These are phyloP conservation scores for Striga hermonthica DNA, from an alignment of 305 asterid species.

Conservation along the genomic window DNA sequence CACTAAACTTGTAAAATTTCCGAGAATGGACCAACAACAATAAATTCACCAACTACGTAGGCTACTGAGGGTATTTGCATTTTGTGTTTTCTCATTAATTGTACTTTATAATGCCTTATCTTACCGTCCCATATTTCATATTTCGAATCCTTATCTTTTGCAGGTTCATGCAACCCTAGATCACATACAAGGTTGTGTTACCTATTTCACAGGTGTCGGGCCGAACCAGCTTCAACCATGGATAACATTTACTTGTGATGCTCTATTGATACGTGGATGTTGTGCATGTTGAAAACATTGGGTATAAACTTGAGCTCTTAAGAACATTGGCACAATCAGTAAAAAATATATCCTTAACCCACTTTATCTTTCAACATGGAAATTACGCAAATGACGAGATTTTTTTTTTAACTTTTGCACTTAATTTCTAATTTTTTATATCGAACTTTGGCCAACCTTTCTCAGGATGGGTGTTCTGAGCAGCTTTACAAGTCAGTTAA, in stretches of 20 bases:
- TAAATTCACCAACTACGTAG: too few relatives aligned
- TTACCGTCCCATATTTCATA: slow-evolving; percentile 14
- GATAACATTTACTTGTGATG: slow-evolving; percentile 94
- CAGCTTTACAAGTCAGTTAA: slow-evolving; percentile 79
- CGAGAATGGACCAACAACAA: too few relatives aligned
- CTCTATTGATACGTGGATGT: slow-evolving; percentile 89
- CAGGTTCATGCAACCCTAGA: slow-evolving; percentile 99
- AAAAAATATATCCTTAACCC: too few relatives aligned
- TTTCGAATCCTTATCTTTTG: slow-evolving; percentile 18
- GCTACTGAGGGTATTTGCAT: too few relatives aligned
- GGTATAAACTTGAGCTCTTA: too few relatives aligned
- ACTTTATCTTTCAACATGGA: too few relatives aligned
- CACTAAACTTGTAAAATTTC: too few relatives aligned
- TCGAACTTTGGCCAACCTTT: slow-evolving; percentile 9
- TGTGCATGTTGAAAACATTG: too few relatives aligned
- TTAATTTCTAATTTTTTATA: slow-evolving; percentile 11
- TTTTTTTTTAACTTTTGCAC: neutral
- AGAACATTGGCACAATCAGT: too few relatives aligned
- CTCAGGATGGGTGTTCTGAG: slow-evolving; percentile 94
- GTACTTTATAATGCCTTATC: too few relatives aligned
- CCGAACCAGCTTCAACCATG: slow-evolving; percentile 79
- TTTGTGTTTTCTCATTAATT: too few relatives aligned
- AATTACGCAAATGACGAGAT: too few relatives aligned
- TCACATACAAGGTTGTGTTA: slow-evolving; percentile 85
- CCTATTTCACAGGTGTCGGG: slow-evolving; percentile 88